phyloP scores from a whole-genome alignment of 768 basidiomycete genomes.

The Termitomyces sp. region DNA sequence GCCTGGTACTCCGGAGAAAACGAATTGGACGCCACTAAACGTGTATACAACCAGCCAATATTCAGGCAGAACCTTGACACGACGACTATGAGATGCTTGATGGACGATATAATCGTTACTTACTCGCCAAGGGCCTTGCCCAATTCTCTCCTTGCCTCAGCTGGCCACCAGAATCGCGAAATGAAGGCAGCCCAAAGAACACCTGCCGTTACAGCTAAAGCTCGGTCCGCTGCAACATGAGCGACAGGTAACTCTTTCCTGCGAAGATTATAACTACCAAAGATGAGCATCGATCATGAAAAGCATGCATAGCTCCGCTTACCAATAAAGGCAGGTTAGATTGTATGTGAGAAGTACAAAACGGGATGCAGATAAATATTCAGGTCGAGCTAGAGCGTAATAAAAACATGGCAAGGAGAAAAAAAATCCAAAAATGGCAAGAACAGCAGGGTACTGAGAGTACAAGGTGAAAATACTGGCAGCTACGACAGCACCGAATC shows the following conservation, averaged over 20 bases:
- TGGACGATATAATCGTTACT: neutral
- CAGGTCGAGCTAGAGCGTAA: slow-evolving; percentile 74
- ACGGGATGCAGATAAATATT: slow-evolving; percentile 68
- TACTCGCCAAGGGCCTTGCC: slow-evolving; percentile 85
- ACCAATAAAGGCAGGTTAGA: slow-evolving; percentile 73
- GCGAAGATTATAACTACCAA: slow-evolving; percentile 71
- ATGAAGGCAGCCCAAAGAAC: slow-evolving; percentile 88
- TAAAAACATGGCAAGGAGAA: slow-evolving; percentile 95
- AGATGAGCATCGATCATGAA: neutral
- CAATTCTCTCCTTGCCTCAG: slow-evolving; percentile 87
- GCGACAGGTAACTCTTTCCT: slow-evolving; percentile 54
- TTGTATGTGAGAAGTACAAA: slow-evolving; percentile 89
- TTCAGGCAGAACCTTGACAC: slow-evolving; percentile 81
- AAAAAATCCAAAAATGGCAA: slow-evolving; percentile 82
- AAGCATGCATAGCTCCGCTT: slow-evolving; percentile 15
- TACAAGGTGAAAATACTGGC: slow-evolving; percentile 68
- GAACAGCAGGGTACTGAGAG: slow-evolving; percentile 65
- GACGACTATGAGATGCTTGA: slow-evolving; percentile 2
- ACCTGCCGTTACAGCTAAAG: slow-evolving; percentile 75
- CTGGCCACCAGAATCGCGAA: slow-evolving; percentile 93
- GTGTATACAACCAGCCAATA: slow-evolving; percentile 92
- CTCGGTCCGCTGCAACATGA: slow-evolving; percentile 72
- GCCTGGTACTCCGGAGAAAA: slow-evolving; percentile 46
- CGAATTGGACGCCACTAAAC: slow-evolving; percentile 84
- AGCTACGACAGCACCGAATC: slow-evolving; percentile 76